Evolutionary conservation across 805 yeast species (phyloP).

Genomic region (Priceomyces medius): DNA sequence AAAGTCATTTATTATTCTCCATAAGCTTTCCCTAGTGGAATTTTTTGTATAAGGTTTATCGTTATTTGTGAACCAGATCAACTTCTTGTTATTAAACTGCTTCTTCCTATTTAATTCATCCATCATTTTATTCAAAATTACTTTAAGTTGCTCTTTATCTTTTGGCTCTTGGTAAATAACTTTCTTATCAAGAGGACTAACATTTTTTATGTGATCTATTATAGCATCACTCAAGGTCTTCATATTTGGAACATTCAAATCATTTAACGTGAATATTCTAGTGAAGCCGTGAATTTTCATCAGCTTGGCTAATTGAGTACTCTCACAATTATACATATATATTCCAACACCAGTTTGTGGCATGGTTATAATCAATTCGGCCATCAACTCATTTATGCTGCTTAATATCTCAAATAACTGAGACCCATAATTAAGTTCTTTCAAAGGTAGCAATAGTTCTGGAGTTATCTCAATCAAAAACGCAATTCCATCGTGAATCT

Average conservation of each 20-base stretch:
- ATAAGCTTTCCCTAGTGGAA: constrained; percentile 47
- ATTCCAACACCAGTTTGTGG: constrained; percentile 78
- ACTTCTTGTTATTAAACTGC: constrained; percentile 53
- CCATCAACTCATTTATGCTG: constrained; percentile 59
- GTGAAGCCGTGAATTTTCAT: constrained; percentile 42
- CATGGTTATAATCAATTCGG: constrained; percentile 60
- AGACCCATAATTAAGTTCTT: constrained; percentile 36
- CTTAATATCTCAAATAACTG: constrained; percentile 54
- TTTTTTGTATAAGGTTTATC: constrained; percentile 59
- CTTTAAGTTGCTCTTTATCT: constrained; percentile 23
- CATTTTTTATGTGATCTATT: constrained; percentile 35
- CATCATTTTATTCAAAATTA: constrained; percentile 50
- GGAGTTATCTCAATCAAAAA: constrained; percentile 63
- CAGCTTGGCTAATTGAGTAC: constrained; percentile 26
- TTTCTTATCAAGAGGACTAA: constrained; percentile 5
- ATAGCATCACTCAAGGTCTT: constrained; percentile 52
- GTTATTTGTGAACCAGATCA: constrained; percentile 73
- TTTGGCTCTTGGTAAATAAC: background rate
- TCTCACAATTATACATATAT: constrained; percentile 53
- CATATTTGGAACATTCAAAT: constrained; percentile 57
- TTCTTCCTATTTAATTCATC: constrained; percentile 53
- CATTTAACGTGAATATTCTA: constrained; percentile 51
- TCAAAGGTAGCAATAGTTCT: constrained; percentile 37
- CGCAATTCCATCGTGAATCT: constrained; percentile 60
- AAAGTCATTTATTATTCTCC: constrained; percentile 60